Evolutionary conservation across 257 asterid genomes (phyloP).

Genomic region (Nicotiana otophora): DNA sequence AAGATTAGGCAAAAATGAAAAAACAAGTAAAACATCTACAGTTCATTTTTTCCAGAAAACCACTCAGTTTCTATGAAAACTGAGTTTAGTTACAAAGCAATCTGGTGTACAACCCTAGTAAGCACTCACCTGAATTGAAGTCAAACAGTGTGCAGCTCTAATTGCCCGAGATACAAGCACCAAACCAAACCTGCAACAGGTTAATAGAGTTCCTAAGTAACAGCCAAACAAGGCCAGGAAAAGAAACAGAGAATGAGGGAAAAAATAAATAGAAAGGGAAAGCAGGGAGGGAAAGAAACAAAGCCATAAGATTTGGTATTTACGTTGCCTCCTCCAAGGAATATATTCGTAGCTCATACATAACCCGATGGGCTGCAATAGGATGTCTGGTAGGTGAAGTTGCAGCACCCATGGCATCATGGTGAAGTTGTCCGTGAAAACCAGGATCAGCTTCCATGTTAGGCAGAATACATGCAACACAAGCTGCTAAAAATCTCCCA

Average conservation of each 20-base stretch:
- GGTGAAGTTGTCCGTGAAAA: slow-evolving; percentile 56
- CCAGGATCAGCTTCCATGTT: slow-evolving; percentile 68
- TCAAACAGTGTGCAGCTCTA: slow-evolving; percentile 99
- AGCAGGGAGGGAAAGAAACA: not conserved
- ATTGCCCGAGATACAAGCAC: slow-evolving; percentile 87
- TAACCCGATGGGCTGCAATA: slow-evolving; percentile 74
- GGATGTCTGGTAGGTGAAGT: slow-evolving; percentile 99
- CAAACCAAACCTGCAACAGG: slow-evolving; percentile 60
- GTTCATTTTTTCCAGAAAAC: slow-evolving; percentile 5
- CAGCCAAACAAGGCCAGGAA: not conserved
- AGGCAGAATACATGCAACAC: slow-evolving; percentile 92
- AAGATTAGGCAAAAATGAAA: not conserved
- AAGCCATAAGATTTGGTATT: slow-evolving; percentile 17
- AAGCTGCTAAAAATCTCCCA: slow-evolving; percentile 91
- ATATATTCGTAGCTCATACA: slow-evolving; percentile 89
- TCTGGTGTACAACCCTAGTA: slow-evolving; percentile 9
- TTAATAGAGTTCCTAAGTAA: not conserved
- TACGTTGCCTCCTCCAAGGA: slow-evolving; percentile 96
- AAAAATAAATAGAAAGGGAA: slow-evolving; percentile 8
- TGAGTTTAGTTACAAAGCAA: not conserved
- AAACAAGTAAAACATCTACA: not conserved
- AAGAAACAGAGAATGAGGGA: not conserved
- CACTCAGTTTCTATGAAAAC: not conserved
- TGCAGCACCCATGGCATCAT: slow-evolving; percentile 59
- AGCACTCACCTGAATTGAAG: slow-evolving; percentile 85